Base-by-base conservation (phyloP, 345 rosid species). In the Citrus trifoliata region DNA sequence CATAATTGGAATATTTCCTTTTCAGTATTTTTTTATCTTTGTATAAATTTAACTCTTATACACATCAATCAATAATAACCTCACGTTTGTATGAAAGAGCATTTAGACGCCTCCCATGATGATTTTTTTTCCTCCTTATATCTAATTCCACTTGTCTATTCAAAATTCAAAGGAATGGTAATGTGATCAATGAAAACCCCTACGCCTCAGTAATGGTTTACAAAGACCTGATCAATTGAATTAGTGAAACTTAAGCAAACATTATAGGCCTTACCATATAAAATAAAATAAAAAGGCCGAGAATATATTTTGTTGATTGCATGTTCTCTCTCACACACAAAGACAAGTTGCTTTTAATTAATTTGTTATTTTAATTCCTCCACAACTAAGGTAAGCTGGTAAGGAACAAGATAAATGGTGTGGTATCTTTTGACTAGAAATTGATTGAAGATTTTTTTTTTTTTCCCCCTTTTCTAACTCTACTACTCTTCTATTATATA, bases 331-430 rank as follows among this genome's bases (percentile, higher is more conserved):
- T 53, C 68, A 24, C 67, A 13, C 37, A 37, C 35, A 51, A 66
- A 40, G 37, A 66, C 56, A 51, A 14, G 58, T 68, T 81, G n/a
- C 16, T 76, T 53, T 46, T 46, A 46, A 3, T 46, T 46, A 46
- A 3, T 46, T 72, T 25, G 70, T 59, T 73, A n/a, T 78, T 77
- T 40, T 67, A 79, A 59, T 78, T 86, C 58, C 84, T 73, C 79
- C 78, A 60, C 67, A 80, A 73, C 73, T 59, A 82, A 82, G 84
- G 69, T 66, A 75, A 33, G 24, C 70, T 80, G 84, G 71, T 61
- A 75, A 27, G 24, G 33, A 60, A 65, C 24, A 6, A 70, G 3
- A 27, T 77, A 37, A 21, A n/a, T 42, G 74, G 48, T 61, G 77
- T 0, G 53, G 19, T 69, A 78, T 77, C 75, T 78, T 86, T 80